Percentiles rank a stretch among this genome's conserved stretches.
These are phyloP conservation scores for Albizia julibrissin DNA, from an alignment of 306 rosid species.

Conservation along the genomic window DNA sequence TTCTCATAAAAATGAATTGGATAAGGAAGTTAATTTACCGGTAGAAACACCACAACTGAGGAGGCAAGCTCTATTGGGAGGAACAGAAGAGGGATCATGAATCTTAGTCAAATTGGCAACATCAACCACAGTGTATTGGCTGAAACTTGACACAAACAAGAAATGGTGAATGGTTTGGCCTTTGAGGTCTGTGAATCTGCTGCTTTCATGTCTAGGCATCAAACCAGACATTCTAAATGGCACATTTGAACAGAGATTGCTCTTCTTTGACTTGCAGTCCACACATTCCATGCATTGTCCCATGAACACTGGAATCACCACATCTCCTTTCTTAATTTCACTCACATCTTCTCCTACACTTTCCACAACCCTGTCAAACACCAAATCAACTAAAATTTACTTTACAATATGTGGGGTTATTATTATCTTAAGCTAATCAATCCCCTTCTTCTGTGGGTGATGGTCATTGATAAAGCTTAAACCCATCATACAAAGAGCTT, in stretches of 20 bases:
- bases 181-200: constrained; percentile 76
- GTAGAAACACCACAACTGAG: constrained; percentile 87
- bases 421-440: too few relatives aligned
- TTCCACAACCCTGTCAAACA: constrained; percentile 66
- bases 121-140: constrained; percentile 80
- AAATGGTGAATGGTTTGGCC: constrained; percentile 74
- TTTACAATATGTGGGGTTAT: too few relatives aligned
- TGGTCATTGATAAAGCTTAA: too few relatives aligned
- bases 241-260: constrained; percentile 72
- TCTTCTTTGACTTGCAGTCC: constrained; percentile 74
- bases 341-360: constrained; percentile 75
- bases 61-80: constrained; percentile 75
- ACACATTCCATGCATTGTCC: constrained; percentile 69
- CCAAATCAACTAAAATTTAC: not conserved
- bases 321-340: constrained; percentile 74
- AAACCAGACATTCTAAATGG: constrained; percentile 60
- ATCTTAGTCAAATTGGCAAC: constrained; percentile 65
- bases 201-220: constrained; percentile 62
- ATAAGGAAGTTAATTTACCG: constrained; percentile 40
- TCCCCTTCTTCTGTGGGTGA: too few relatives aligned
- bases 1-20: too few relatives aligned
- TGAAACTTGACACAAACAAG: constrained; percentile 71
- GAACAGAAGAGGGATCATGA: constrained; percentile 40
- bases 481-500: too few relatives aligned
- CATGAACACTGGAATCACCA: constrained; percentile 70